phyloP scores from a whole-genome alignment of 345 rosid genomes.

The Balakata baccata region DNA sequence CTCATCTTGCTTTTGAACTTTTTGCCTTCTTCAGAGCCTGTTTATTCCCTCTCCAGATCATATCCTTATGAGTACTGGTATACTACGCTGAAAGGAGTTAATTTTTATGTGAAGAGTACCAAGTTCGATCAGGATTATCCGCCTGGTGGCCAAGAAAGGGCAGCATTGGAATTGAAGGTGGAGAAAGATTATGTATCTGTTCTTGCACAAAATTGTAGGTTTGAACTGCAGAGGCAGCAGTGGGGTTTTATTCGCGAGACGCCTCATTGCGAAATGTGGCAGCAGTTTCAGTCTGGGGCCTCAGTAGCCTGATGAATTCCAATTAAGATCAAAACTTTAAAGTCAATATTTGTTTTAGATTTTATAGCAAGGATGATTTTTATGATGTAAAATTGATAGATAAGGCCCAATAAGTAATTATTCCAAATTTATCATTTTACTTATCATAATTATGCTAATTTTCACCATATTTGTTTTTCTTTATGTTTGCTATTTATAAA shows the following conservation, averaged over 20 bases:
- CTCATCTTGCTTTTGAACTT: slow-evolving; percentile 67
- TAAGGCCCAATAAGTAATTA: slow-evolving; percentile 10
- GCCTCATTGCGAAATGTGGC: slow-evolving; percentile 74
- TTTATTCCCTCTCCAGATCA: slow-evolving; percentile 59
- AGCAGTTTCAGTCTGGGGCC: slow-evolving; percentile 41
- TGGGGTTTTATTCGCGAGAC: slow-evolving; percentile 88
- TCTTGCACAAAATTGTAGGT: slow-evolving; percentile 76
- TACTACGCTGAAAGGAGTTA: slow-evolving; percentile 66
- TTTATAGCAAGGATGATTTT: background rate
- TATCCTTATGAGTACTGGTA: slow-evolving; percentile 76
- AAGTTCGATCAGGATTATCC: slow-evolving; percentile 84
- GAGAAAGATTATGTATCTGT: slow-evolving; percentile 71
- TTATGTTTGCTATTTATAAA: background rate
- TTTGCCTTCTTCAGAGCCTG: slow-evolving; percentile 70
- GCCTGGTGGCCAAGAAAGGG: slow-evolving; percentile 40
- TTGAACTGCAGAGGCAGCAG: slow-evolving; percentile 75
- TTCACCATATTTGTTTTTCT: background rate
- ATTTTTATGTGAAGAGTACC: slow-evolving; percentile 70
- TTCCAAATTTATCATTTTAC: background rate
- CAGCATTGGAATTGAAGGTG: slow-evolving; percentile 49
- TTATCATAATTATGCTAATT: background rate
- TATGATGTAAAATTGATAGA: background rate
- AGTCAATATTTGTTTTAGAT: slow-evolving; percentile 1
- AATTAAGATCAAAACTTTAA: slow-evolving; percentile 42
- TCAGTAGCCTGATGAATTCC: slow-evolving; percentile 39